Evolutionary conservation across 495 filamentous ascomycete species (phyloP), one percentile per base, ranked within the genome.

Genomic region (Penicillium pulvis): DNA sequence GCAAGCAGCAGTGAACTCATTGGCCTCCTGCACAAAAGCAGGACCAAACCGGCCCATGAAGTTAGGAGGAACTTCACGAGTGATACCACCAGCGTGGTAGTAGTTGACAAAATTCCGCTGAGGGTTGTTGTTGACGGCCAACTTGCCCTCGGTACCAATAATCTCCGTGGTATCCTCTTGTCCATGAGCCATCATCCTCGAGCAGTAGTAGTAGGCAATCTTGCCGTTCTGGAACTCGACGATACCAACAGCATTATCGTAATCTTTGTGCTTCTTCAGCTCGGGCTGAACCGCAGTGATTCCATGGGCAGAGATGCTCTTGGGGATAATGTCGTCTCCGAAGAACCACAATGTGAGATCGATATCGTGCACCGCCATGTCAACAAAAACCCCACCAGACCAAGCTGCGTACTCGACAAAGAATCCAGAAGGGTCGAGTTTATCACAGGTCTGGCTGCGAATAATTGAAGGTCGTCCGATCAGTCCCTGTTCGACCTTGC

Each of bases 141-240:
- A 49, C 64, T 85, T 87, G 5, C 85, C 85, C 52, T 79, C 71
- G 0, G 85, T 87, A 7, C 85, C 85, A 55, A 87, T 83, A 51
- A 88, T 77, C 71, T 88, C 85, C 0, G 85, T 85, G 56, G 75
- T 79, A 60, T 88, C 85, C 59, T 86, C 78, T 70, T 87, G 85
- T 1, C 85, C 85, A 2, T 80, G 76, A 0, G 83, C 80, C 82
- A 87, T 87, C 84, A 86, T 87, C 16, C 85, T 73, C 8, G 70
- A 76, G 19, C 71, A 73, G 67, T 84, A 87, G 57, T 85, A 81
- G 58, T 86, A 86, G 6, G 84, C 85, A 39, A 88, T 79, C 61
- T 79, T 76, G 16, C 83, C 84, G 42, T 77, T 79, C 55, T 78
- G 81, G 68, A 87, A 88, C 72, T 88, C 85, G 8, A 87, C 80